Conservation (phyloP, 495 filamentous ascomycete genomes). For the Alectoria sarmentosa region DNA sequence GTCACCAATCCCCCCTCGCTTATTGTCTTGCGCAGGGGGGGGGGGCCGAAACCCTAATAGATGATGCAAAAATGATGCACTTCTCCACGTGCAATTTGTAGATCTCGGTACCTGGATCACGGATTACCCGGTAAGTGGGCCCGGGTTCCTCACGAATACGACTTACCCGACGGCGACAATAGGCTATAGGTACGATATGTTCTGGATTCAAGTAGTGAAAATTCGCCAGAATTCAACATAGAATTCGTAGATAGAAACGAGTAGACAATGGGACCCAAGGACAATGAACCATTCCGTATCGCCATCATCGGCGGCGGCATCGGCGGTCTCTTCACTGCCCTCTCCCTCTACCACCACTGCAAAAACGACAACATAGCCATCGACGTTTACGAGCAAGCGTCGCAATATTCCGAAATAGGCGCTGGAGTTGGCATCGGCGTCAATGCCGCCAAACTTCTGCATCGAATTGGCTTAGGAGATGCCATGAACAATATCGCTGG, state of each 20-base stretch:
- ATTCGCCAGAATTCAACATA: neutral
- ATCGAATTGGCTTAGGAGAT: conserved; percentile 24
- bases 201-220: no score
- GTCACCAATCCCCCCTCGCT: neutral
- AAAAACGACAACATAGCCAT: conserved; percentile 23
- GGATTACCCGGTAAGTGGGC: neutral
- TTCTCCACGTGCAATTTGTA: neutral
- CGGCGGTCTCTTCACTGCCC: conserved; percentile 28
- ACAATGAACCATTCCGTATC: conserved; percentile 1
- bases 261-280: neutral
- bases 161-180: no score
- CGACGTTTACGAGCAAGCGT: conserved; percentile 32
- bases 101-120: neutral
- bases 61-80: neutral
- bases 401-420: conserved; percentile 30
- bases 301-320: conserved; percentile 26
- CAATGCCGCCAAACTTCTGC: conserved; percentile 42
- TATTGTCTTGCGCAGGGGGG: neutral
- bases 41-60: neutral
- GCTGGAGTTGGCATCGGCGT: conserved; percentile 39
- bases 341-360: conserved; percentile 28
- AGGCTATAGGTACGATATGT: no score
- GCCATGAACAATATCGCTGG: conserved; percentile 28
- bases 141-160: neutral
- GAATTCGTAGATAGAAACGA: neutral